Evolutionary conservation across 352 stramenopile species (phyloP).

Genomic region (Albugo candida): DNA sequence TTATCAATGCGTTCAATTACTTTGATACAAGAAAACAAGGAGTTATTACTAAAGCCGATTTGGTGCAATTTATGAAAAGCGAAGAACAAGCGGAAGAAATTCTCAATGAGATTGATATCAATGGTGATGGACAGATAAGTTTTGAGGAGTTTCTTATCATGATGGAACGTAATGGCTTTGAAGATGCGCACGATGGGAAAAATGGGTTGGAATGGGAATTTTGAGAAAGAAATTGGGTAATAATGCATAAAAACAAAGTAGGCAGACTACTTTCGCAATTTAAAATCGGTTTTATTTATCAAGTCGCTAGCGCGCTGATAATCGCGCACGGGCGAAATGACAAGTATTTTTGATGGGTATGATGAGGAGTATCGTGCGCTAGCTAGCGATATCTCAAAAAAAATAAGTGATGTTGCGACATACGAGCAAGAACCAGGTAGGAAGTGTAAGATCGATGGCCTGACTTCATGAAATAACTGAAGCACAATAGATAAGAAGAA

Average conservation of each 20-base stretch:
- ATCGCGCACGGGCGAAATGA: slow-evolving; percentile 20
- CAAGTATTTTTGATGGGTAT: slow-evolving; percentile 78
- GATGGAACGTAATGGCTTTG: slow-evolving; percentile 3
- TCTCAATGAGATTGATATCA: slow-evolving; percentile 23
- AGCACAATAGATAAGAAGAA: slow-evolving; percentile 59
- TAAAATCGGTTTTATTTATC: too few species aligned
- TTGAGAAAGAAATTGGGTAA: too few species aligned
- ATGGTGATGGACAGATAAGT: slow-evolving; percentile 28
- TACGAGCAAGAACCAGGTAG: slow-evolving; percentile 69
- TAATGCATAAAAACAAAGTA: too few species aligned
- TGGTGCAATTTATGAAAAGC: slow-evolving; percentile 24
- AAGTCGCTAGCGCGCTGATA: too few species aligned
- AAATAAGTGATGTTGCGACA: slow-evolving; percentile 71
- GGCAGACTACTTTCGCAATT: too few species aligned
- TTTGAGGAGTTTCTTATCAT: slow-evolving; percentile 6
- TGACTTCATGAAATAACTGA: not conserved
- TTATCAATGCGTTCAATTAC: slow-evolving; percentile 10
- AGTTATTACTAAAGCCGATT: slow-evolving; percentile 15
- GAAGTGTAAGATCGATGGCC: not conserved
- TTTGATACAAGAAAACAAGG: slow-evolving; percentile 11
- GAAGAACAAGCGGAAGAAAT: slow-evolving; percentile 27
- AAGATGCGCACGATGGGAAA: slow-evolving; percentile 4
- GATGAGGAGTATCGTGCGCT: slow-evolving; percentile 75
- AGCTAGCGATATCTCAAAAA: slow-evolving; percentile 73
- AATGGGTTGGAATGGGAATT: slow-evolving; percentile 1